These are phyloP conservation scores for Schizochytrium sp. DNA, from an alignment of 108 stramenopile species.

Conservation along the genomic window DNA sequence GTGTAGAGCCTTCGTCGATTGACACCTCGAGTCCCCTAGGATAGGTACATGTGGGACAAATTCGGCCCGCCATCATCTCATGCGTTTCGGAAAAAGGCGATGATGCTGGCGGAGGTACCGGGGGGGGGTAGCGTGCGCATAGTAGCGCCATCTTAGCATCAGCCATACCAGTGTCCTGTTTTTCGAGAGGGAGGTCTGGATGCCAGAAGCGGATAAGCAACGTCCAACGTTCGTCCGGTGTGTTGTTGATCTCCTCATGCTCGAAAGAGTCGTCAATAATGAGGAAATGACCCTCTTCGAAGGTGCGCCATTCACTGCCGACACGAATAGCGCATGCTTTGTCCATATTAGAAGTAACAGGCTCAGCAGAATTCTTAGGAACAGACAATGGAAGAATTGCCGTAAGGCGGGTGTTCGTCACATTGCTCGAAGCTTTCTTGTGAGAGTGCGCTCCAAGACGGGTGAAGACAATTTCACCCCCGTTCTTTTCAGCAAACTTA, in stretches of 20 bases:
- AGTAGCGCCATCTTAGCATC: neutral
- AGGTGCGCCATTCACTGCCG: conserved; percentile 76
- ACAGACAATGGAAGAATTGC: conserved; percentile 83
- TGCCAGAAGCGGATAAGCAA: conserved; percentile 84
- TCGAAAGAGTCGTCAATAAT: conserved; percentile 88
- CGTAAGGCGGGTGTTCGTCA: conserved; percentile 83
- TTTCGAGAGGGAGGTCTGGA: conserved; percentile 65
- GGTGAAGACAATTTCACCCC: conserved; percentile 86
- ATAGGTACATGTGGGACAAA: neutral
- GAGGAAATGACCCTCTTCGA: conserved; percentile 80
- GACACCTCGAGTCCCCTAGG: neutral
- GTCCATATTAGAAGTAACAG: neutral
- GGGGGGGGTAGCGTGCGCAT: neutral
- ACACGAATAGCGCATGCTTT: conserved; percentile 75
- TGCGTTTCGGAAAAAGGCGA: neutral
- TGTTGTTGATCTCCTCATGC: conserved; percentile 83
- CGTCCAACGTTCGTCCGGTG: conserved; percentile 76
- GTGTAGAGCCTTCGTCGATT: neutral
- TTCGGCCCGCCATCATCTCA: neutral
- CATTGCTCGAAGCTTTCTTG: conserved; percentile 80
- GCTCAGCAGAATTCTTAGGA: conserved; percentile 60
- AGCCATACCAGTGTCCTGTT: neutral
- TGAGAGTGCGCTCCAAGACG: conserved; percentile 76
- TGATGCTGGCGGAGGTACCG: neutral
- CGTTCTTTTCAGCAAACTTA: conserved; percentile 65